Conservation (phyloP, 2,329 filamentous ascomycete species). For the Xylariaceae sp. region DNA sequence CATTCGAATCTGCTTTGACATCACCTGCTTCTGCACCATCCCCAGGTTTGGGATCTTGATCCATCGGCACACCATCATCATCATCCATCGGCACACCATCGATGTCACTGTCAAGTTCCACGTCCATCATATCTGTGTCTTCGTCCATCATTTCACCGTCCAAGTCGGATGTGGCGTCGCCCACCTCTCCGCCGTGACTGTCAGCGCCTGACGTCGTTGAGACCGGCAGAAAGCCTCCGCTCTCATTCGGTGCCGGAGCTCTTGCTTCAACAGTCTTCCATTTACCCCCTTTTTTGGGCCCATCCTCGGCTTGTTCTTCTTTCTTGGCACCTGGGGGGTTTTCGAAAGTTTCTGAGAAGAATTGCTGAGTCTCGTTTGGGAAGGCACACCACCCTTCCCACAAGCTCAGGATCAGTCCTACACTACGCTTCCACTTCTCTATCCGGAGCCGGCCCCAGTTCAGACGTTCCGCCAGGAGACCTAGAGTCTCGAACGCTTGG, state of each 20-base stretch:
- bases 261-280: slow-evolving; percentile 53
- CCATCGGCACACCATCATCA: slow-evolving; percentile 37
- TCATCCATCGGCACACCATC: slow-evolving; percentile 43
- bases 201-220: slow-evolving; percentile 19
- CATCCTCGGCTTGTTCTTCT: slow-evolving; percentile 32
- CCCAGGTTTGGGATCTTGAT: slow-evolving; percentile 22
- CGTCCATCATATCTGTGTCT: slow-evolving; percentile 46
- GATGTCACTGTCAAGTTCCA: slow-evolving; percentile 47
- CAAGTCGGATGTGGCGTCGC: slow-evolving; percentile 38
- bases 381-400: slow-evolving; percentile 76
- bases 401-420: slow-evolving; percentile 64
- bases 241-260: slow-evolving; percentile 24
- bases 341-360: slow-evolving; percentile 69
- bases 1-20: slow-evolving; percentile 24
- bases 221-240: slow-evolving; percentile 28
- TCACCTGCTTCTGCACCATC: slow-evolving; percentile 22
- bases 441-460: slow-evolving; percentile 78
- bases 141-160: slow-evolving; percentile 48
- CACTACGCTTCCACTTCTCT: slow-evolving; percentile 80
- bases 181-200: slow-evolving; percentile 38
- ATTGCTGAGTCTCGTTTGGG: slow-evolving; percentile 68
- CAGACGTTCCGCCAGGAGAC: slow-evolving; percentile 67
- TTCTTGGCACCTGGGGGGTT: slow-evolving; percentile 57
- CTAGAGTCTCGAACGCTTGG: slow-evolving; percentile 70
- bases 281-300: slow-evolving; percentile 37